Percentiles rank a stretch among this genome's conserved stretches.
phyloP scores from a whole-genome alignment of 257 asterid genomes.

The Solanum medicagineum region DNA sequence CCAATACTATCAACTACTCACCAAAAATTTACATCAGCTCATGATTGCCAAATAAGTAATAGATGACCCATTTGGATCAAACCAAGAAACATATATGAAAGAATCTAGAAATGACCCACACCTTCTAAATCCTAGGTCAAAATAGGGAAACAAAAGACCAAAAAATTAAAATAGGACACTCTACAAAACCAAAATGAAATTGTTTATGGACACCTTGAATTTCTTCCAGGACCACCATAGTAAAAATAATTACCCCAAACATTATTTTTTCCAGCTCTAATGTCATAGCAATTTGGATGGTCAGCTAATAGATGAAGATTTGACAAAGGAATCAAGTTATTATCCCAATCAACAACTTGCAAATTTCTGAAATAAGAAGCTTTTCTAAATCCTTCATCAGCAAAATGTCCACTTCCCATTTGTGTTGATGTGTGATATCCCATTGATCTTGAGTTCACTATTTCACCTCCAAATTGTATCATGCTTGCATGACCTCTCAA shows the following conservation, averaged over 20 bases:
- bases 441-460: slow-evolving; percentile 62
- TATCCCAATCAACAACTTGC: slow-evolving; percentile 92
- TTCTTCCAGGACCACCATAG: slow-evolving; percentile 94
- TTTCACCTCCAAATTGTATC: slow-evolving; percentile 89
- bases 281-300: slow-evolving; percentile 72
- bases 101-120: slow-evolving; percentile 17
- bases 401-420: slow-evolving; percentile 94
- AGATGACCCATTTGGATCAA: slow-evolving; percentile 3
- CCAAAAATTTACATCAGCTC: slow-evolving; percentile 31
- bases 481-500: slow-evolving; percentile 65
- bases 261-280: slow-evolving; percentile 68
- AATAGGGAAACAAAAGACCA: background rate
- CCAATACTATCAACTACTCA: background rate
- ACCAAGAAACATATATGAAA: slow-evolving; percentile 13
- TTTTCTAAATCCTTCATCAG: slow-evolving; percentile 70
- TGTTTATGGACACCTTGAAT: slow-evolving; percentile 47
- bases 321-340: slow-evolving; percentile 53
- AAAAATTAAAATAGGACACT: background rate
- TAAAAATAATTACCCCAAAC: slow-evolving; percentile 90
- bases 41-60: slow-evolving; percentile 3
- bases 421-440: slow-evolving; percentile 78
- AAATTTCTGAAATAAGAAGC: slow-evolving; percentile 79
- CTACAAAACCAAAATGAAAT: background rate
- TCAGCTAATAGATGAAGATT: slow-evolving; percentile 83
- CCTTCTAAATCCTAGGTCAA: background rate